Base-by-base conservation (phyloP, 148 eudicot species). In the Silene uniflora region DNA sequence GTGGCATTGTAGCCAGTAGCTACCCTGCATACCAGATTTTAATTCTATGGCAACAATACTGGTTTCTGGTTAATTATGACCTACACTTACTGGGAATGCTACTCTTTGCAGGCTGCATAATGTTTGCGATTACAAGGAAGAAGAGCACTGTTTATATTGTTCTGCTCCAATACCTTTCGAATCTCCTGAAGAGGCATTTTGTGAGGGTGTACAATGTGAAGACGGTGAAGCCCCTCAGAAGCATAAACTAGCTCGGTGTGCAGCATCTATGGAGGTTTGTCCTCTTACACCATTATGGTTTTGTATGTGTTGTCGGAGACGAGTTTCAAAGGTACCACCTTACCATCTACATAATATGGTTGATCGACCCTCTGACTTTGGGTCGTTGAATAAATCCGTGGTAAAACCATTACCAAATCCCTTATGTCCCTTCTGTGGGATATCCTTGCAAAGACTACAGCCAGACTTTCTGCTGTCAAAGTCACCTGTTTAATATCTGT, bases 351-450 rank as follows among this genome's bases (percentile, higher is more conserved):
- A 88, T 74, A 77, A 47, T 17, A 75, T 92, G 90, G 78, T 73
- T 0, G 11, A 66, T 52, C 82, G 75, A 77, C 96, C 92, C 72
- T 68, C 77, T 8, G 89, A 85, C 68, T 63, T 73, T 42, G 39
- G 47, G 56, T 75, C 82, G 11, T 78, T 71, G 14, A 17, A 73
- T 12, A 47, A 79, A 56, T 72, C 82, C 55, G 62, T 69, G 60
- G 44, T 74, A 16, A 52, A 69, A 25, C 69, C 77, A 47, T 54
- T 67, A 10, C 73, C 85, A 27, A 83, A 68, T 69, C 98, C 97
- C 27, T 74, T 77, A 35, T 94, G 98, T 79, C 97, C 93, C 72
- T 88, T 94, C 69, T 94, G 98, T 81, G 98, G 97, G 83, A 87
- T 94, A 77, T 80, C 90, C 46, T 76, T 92, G 23, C 92, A 90